A percentile compares a stretch with the other conserved stretches of the same genome.
phyloP scores from a whole-genome alignment of 805 yeast species.

The Suhomyces canberraensis region DNA sequence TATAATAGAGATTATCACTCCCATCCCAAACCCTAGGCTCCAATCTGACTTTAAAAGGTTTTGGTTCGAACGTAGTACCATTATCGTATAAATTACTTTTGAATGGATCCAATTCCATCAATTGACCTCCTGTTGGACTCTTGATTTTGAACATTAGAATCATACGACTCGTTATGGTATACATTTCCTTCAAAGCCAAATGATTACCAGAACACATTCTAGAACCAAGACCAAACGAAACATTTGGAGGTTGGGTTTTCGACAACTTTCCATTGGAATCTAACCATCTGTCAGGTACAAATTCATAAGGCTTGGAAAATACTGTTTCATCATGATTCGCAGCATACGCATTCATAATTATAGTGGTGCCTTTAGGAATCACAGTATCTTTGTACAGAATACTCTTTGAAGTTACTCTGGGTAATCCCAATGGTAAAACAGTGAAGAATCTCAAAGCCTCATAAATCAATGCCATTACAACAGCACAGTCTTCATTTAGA shows the following conservation, averaged over 20 bases:
- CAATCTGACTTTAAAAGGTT: constrained; percentile 28
- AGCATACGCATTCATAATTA: constrained; percentile 67
- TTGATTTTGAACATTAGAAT: constrained; percentile 49
- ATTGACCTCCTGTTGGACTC: constrained; percentile 32
- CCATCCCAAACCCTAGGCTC: constrained; percentile 19
- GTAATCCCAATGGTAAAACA: constrained; percentile 65
- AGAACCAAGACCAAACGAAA: constrained; percentile 68
- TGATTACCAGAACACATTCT: constrained; percentile 70
- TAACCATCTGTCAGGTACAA: constrained; percentile 55
- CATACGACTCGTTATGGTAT: constrained; percentile 52
- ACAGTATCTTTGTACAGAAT: constrained; percentile 36
- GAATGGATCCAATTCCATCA: constrained; percentile 52
- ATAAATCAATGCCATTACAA: constrained; percentile 53
- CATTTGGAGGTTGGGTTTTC: constrained; percentile 31
- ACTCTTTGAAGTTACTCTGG: constrained; percentile 55
- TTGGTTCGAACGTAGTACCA: constrained; percentile 65
- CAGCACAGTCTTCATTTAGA: constrained; percentile 39
- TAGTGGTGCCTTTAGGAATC: constrained; percentile 55
- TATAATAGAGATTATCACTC: constrained; percentile 17
- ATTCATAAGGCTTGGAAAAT: constrained; percentile 44
- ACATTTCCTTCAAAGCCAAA: constrained; percentile 64
- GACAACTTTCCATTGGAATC: constrained; percentile 13
- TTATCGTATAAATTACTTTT: constrained; percentile 48
- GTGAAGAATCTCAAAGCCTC: constrained; percentile 63
- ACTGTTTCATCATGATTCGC: constrained; percentile 59